Conservation (phyloP, 768 basidiomycete species). For the Mycena vitilis region DNA sequence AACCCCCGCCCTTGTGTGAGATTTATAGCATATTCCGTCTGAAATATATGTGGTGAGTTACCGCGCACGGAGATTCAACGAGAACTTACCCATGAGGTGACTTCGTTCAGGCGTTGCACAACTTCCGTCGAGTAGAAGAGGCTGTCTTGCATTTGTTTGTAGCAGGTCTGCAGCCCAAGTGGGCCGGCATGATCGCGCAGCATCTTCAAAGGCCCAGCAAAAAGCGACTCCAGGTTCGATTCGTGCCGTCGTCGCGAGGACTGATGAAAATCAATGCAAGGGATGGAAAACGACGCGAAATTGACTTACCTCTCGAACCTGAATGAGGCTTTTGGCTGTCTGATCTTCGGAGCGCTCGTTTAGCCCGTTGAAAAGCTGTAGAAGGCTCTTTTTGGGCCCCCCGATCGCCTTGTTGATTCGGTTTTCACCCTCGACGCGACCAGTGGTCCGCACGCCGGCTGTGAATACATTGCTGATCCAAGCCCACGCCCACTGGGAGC, state of each 20-base stretch:
- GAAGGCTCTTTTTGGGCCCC: conserved; percentile 40
- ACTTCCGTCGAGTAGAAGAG: conserved; percentile 10
- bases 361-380: conserved; percentile 40
- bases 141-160: conserved; percentile 13
- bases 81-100: neutral
- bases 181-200: conserved; percentile 13
- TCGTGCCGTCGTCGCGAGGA: conserved; percentile 2
- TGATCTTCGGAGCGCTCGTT: conserved; percentile 42
- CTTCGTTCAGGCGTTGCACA: neutral
- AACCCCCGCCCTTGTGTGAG: neutral
- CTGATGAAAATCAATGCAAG: neutral
- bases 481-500: conserved; percentile 49
- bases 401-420: conserved; percentile 42
- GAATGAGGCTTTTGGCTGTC: conserved; percentile 35
- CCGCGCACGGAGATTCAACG: neutral
- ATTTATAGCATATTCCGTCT: neutral
- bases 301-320: conserved; percentile 37
- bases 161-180: neutral
- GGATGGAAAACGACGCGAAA: too few relatives aligned
- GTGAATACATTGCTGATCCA: conserved; percentile 45
- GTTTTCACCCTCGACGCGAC: conserved; percentile 46
- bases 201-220: neutral
- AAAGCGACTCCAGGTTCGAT: conserved; percentile 8
- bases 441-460: conserved; percentile 47
- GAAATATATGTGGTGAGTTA: too few relatives aligned